Base-by-base conservation (phyloP, 1,284 basidiomycete species). In the Naganishia albida region DNA sequence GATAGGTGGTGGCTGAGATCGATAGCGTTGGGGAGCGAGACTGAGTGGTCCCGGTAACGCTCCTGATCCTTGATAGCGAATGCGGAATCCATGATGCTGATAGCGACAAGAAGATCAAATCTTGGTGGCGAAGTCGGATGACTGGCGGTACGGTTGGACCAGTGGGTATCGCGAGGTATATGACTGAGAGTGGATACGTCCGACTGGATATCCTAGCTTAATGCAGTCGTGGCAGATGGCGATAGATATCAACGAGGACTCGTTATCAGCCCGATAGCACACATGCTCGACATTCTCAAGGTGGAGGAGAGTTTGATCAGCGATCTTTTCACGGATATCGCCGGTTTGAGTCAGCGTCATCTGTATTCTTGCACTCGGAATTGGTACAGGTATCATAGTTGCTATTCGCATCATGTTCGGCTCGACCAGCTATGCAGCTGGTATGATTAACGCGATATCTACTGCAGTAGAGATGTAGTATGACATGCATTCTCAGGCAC, bases 1-100 rank as follows among this genome's bases (percentile, higher is more conserved):
- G 83, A 85, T n/a, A 88, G 72, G 70, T 87, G 86, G 71, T 86
- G 85, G 28, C 80, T 82, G 55, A 87, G 75, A 74, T 87, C 85
- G 65, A 85, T 78, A 0, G 87, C 75, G 13, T 73, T 71, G 7
- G 79, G 78, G 46, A 77, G 69, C n/a, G 70, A 57, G 62, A 53
- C 60, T 20, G 62, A 42, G 26, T 60, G 43, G 40, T 57, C 25
- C n/a, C 57, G 44, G 42, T 59, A 44, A 38, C 51, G 20, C 28
- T 67, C 49, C 7, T 66, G 46, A 49, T 66, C 66, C 26, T 59
- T 59, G 57, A 73, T 67, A 16, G 72, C 73, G 65, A 68, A 74
- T 13, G 72, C 63, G 15, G 73, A 64, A 65, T 74, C 73, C 73
- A 74, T 74, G 30, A 50, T 69, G 62, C 7, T 20, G 56, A 40